phyloP scores from a whole-genome alignment of 164 flowering plant species.

The Houttuynia cordata region DNA sequence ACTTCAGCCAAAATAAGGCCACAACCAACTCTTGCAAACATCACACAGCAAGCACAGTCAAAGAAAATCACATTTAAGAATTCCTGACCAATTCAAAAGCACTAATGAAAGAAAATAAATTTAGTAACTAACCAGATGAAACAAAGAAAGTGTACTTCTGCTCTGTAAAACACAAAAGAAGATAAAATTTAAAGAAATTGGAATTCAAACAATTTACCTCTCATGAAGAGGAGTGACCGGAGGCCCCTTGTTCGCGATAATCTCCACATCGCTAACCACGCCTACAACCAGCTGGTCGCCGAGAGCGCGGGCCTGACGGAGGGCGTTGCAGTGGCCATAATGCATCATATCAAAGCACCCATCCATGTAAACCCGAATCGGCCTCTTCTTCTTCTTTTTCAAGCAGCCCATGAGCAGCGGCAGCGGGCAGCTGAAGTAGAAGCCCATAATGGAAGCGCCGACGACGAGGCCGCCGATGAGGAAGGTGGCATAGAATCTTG shows the following conservation, averaged over 20 bases:
- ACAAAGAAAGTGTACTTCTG: not conserved
- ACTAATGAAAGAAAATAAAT: not conserved
- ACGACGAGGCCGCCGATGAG: conserved; percentile 41
- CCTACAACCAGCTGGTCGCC: conserved; percentile 92
- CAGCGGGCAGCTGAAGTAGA: conserved; percentile 16
- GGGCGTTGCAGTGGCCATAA: conserved; percentile 93
- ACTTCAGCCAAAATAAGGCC: too few species aligned
- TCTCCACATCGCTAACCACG: conserved; percentile 89
- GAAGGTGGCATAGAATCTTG: conserved; percentile 29
- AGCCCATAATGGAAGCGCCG: conserved; percentile 37
- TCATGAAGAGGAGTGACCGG: conserved; percentile 88
- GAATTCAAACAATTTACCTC: conserved; percentile 24
- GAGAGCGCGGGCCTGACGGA: conserved; percentile 91
- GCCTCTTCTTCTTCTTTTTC: conserved; percentile 30
- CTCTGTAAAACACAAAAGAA: not conserved
- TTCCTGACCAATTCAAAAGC: not conserved
- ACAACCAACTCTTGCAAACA: too few species aligned
- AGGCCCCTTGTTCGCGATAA: conserved; percentile 87
- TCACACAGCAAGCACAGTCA: too few species aligned
- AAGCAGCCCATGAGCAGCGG: conserved; percentile 1
- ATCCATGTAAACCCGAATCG: conserved; percentile 93
- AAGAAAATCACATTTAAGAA: not conserved
- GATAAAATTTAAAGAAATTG: not conserved
- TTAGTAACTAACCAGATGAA: not conserved
- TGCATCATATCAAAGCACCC: conserved; percentile 99